Conservation (phyloP, 768 basidiomycete species). For the Nidularia pulvinata region DNA sequence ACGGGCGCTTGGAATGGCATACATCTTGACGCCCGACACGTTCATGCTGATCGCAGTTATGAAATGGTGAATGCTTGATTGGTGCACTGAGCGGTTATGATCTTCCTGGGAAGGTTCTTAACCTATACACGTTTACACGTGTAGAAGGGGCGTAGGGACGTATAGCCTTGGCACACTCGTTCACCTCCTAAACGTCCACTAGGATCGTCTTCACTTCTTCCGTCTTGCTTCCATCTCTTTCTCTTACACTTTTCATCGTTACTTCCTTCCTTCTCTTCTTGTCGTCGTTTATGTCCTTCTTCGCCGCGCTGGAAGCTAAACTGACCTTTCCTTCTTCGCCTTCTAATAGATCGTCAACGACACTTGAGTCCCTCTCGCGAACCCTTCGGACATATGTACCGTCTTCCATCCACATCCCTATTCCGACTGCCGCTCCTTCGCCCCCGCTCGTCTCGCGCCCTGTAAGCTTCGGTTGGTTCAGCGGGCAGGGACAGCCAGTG, state of each 20-base stretch:
- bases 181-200: neutral
- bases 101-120: no score
- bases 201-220: neutral
- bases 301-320: neutral
- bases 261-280: neutral
- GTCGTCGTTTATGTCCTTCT: conserved; percentile 1
- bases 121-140: no score
- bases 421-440: conserved; percentile 44
- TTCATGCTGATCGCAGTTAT: no score
- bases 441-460: conserved; percentile 50
- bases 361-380: conserved; percentile 40
- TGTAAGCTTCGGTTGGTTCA: conserved; percentile 43
- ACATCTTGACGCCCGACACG: no score
- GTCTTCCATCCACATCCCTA: conserved; percentile 45
- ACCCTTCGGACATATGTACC: conserved; percentile 56
- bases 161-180: neutral
- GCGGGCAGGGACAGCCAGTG: conserved; percentile 9
- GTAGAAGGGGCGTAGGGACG: no score
- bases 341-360: neutral
- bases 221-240: neutral
- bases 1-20: no score
- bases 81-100: no score
- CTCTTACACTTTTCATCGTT: conserved; percentile 5
- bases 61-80: no score
- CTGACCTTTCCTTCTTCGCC: neutral